phyloP scores from a whole-genome alignment of 129 eudicot species.

The Lactuca sativa region DNA sequence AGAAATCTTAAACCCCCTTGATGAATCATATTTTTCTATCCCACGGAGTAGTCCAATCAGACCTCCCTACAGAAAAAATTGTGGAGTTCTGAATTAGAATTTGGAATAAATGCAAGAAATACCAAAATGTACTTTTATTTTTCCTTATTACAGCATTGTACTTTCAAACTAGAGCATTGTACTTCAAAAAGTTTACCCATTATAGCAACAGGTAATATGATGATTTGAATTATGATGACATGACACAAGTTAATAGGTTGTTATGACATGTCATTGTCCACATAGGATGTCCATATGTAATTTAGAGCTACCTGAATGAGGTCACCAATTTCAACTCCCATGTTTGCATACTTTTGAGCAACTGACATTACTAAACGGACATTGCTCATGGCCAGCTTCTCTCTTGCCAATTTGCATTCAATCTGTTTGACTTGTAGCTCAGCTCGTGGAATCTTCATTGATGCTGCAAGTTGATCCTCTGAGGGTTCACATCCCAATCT shows the following conservation, averaged over 20 bases:
- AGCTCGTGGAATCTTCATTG: conserved; percentile 60
- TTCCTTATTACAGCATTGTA: background rate
- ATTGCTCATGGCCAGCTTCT: conserved; percentile 91
- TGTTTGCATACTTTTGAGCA: conserved; percentile 87
- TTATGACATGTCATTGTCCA: background rate
- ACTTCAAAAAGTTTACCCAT: no score
- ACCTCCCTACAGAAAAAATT: conserved; percentile 65
- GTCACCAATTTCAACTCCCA: conserved; percentile 94
- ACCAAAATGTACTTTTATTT: background rate
- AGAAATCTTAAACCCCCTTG: conserved; percentile 92
- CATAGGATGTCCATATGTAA: background rate
- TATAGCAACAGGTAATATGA: no score
- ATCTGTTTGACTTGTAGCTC: conserved; percentile 62
- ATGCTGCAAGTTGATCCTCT: conserved; percentile 83
- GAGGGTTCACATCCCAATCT: conserved; percentile 84
- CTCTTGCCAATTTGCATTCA: conserved; percentile 92
- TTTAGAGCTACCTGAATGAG: conserved; percentile 66
- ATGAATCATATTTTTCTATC: conserved; percentile 93
- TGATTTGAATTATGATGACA: no score
- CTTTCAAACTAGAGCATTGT: background rate
- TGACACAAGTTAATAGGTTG: background rate
- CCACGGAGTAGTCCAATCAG: conserved; percentile 89
- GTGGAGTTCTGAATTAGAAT: background rate
- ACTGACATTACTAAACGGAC: conserved; percentile 94
- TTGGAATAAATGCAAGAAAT: background rate